Evolutionary conservation across 2,329 filamentous ascomycete species (phyloP), one percentile per base, ranked within the genome.

Genomic region (Lecanoromycetidae sp.): DNA sequence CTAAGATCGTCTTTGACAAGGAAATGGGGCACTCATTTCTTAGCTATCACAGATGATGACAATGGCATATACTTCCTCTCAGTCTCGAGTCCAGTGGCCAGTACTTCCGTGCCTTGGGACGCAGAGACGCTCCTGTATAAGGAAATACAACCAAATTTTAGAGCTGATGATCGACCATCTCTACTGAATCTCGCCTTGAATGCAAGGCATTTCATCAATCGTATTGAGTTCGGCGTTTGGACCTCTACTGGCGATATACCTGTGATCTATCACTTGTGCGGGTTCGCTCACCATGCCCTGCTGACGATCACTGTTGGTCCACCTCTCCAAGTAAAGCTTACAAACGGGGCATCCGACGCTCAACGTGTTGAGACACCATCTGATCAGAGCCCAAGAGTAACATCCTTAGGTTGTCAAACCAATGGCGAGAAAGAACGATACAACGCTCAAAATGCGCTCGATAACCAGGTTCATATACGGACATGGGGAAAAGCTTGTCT

Each of bases 401-500:
- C 30, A 29, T 23, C 9, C 22, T 32, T 30, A 4, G 5, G 2
- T 15, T 42, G 5, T 22, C 23, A 19, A 6, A 30, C 42, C 12
- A 6, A 20, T 12, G 12, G 13, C 7, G 13, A 30, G 30, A 42
- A 42, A 10, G 20, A 38, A 26, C 33, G 20, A 9, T 79, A 72
- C 57, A 70, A 72, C 52, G 62, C 68, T 3, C 64, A 71, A 30
- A 63, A 70, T 36, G 69, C 72, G 40, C 63, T 79, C 2, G 68
- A 66, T 19, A 71, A 70, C 5, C 61, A 71, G 43, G 66, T 69
- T 6, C 59, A 66, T n/a, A 64, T 69, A 5, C 71, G 71, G 51
- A 64, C 70, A 6, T 78, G 74, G 70, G 77, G 77, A 2, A 60
- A 77, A 5, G 65, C 69, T 9, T 70, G 71, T 15, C 57, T 70